These are phyloP conservation scores for Fusarium denticulatum DNA, from an alignment of 2,329 filamentous ascomycete genomes.

Conservation along the genomic window DNA sequence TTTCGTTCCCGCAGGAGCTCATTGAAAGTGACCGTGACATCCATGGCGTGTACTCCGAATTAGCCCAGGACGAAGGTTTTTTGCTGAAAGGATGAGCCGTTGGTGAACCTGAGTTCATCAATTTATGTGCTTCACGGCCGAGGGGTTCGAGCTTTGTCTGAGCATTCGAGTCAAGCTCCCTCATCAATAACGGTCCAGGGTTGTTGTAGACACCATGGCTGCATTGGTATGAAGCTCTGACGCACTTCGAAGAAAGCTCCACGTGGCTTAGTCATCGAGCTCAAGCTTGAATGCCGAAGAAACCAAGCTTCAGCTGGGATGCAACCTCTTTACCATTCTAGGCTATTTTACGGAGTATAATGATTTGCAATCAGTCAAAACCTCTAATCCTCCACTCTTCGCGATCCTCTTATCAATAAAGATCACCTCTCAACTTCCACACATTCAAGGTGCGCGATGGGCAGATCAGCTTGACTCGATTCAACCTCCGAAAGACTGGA, in stretches of 20 bases:
- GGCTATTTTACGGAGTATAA: background rate
- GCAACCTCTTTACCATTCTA: background rate
- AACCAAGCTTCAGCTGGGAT: background rate
- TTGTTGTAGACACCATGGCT: conserved; percentile 44
- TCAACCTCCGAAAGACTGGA: background rate
- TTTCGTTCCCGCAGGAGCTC: conserved; percentile 70
- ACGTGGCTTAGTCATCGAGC: conserved; percentile 39
- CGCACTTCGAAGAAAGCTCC: conserved; percentile 28
- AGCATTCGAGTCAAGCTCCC: conserved; percentile 11
- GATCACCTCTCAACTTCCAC: background rate
- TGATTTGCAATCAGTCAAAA: background rate
- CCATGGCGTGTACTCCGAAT: conserved; percentile 52
- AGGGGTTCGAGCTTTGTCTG: conserved; percentile 16
- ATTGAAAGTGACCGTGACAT: conserved; percentile 77
- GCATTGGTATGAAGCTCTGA: conserved; percentile 36
- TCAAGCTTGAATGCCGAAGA: background rate
- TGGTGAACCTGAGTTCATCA: background rate
- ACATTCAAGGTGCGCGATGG: background rate
- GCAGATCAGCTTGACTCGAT: background rate
- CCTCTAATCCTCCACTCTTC: background rate
- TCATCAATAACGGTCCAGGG: conserved; percentile 15
- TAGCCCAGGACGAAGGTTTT: conserved; percentile 4
- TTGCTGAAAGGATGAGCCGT: background rate
- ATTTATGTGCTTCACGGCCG: background rate
- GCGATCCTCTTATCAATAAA: background rate